A percentile compares a stretch with the other conserved stretches of the same genome.
phyloP scores from a whole-genome alignment of 2,329 filamentous ascomycete species.

The Aspergillus sojae region DNA sequence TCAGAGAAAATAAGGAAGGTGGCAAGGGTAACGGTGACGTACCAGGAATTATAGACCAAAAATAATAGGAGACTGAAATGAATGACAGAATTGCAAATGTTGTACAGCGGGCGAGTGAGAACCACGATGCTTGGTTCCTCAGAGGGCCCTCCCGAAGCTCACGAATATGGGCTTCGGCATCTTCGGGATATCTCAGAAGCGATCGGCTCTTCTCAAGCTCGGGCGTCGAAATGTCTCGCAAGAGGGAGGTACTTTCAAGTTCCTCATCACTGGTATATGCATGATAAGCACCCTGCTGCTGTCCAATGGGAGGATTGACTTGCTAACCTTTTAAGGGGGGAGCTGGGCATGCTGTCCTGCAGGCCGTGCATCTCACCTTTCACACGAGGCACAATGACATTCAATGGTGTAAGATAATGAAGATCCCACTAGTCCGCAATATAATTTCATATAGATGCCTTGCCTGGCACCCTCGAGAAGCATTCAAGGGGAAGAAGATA shows the following conservation, averaged over 20 bases:
- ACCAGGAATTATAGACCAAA: slow-evolving; percentile 14
- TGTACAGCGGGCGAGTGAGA: slow-evolving; percentile 11
- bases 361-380: slow-evolving; percentile 11
- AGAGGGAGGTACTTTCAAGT: slow-evolving; percentile 10
- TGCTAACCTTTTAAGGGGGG: slow-evolving; percentile 17
- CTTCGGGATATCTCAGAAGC: slow-evolving; percentile 3
- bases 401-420: not conserved
- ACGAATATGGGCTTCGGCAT: not conserved
- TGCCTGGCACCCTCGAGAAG: not conserved
- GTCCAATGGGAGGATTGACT: not conserved
- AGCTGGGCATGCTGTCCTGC: slow-evolving; percentile 7
- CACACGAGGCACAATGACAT: not conserved
- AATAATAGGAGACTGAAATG: slow-evolving; percentile 12
- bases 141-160: not conserved
- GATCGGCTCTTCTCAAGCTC: slow-evolving; percentile 13
- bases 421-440: not conserved
- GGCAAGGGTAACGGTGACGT: not conserved
- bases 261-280: slow-evolving; percentile 10
- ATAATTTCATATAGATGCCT: not conserved
- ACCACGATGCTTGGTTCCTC: slow-evolving; percentile 5
- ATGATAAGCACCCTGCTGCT: not conserved
- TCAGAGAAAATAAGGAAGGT: not conserved
- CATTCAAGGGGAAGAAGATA: not conserved
- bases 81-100: slow-evolving; percentile 11
- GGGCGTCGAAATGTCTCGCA: slow-evolving; percentile 5